Evolutionary conservation across 495 filamentous ascomycete species (phyloP).

Genomic region (Chlorociboria aeruginascens): DNA sequence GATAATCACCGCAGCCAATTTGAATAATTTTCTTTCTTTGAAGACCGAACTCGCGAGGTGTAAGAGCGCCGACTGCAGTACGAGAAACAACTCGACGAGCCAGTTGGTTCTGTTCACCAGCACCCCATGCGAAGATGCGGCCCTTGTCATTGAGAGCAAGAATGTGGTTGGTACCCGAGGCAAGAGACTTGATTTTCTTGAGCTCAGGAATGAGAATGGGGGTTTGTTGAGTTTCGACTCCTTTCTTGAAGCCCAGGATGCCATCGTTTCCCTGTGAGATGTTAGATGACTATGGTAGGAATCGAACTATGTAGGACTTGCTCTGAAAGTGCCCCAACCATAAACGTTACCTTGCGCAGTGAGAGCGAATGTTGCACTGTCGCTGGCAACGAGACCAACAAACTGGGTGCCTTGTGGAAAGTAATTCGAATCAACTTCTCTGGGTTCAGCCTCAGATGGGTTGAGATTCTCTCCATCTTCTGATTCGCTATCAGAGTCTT

Average conservation of each 20-base stretch:
- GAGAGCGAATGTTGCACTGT: conserved; percentile 51
- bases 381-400: conserved; percentile 46
- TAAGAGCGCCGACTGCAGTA: conserved; percentile 44
- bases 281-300: conserved; percentile 4
- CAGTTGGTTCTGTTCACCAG: conserved; percentile 65
- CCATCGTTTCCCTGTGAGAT: conserved; percentile 47
- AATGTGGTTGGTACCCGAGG: conserved; percentile 56
- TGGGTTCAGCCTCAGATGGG: conserved; percentile 45
- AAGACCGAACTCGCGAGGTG: conserved; percentile 57
- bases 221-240: conserved; percentile 21
- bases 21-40: conserved; percentile 42
- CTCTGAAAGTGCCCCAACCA: conserved; percentile 62
- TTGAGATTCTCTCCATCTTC: conserved; percentile 40
- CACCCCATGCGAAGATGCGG: conserved; percentile 58
- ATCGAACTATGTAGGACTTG: conserved; percentile 20
- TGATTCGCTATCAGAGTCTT: conserved; percentile 37
- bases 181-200: conserved; percentile 49
- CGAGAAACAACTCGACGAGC: conserved; percentile 55
- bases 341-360: conserved; percentile 54
- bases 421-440: conserved; percentile 30
- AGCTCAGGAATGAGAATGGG: conserved; percentile 40
- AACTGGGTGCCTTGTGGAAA: conserved; percentile 44
- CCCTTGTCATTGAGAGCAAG: conserved; percentile 58
- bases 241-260: conserved; percentile 49
- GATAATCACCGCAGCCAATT: conserved; percentile 54